Evolutionary conservation across 2,329 filamentous ascomycete species (phyloP).

Genomic region (Kalmusia sp.): DNA sequence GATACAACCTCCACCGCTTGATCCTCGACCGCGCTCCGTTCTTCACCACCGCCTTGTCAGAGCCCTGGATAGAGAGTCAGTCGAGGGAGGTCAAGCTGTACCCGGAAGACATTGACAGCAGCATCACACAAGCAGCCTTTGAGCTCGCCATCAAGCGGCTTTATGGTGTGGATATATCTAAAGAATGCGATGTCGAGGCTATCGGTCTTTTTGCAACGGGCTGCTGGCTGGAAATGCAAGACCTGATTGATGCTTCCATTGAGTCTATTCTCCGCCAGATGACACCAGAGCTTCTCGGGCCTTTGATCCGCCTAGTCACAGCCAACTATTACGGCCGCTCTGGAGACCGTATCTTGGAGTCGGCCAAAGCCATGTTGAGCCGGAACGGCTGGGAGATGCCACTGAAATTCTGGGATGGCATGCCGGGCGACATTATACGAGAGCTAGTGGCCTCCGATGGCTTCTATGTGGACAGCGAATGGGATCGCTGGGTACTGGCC

Average conservation of each 20-base stretch:
- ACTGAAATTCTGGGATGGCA: conserved; percentile 62
- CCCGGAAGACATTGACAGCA: conserved; percentile 61
- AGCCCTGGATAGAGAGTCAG: conserved; percentile 63
- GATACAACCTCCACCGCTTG: conserved; percentile 61
- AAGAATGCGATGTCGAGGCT: conserved; percentile 61
- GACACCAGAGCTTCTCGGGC: conserved; percentile 56
- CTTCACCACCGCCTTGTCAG: conserved; percentile 62
- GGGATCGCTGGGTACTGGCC: conserved; percentile 63
- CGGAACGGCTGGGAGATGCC: conserved; percentile 65
- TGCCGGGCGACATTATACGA: conserved; percentile 64
- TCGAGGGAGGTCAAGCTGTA: conserved; percentile 60
- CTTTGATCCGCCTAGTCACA: conserved; percentile 61
- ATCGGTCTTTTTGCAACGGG: conserved; percentile 63
- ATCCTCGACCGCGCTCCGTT: conserved; percentile 64
- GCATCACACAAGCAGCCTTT: conserved; percentile 61
- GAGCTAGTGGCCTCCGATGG: conserved; percentile 66
- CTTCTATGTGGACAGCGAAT: conserved; percentile 65
- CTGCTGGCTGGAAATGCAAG: conserved; percentile 66
- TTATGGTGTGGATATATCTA: conserved; percentile 58
- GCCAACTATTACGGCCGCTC: conserved; percentile 63
- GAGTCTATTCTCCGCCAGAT: conserved; percentile 63
- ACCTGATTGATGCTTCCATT: conserved; percentile 61
- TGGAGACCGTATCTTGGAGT: conserved; percentile 62
- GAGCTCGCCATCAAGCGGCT: conserved; percentile 62
- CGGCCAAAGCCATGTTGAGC: conserved; percentile 65